Percentiles rank a stretch among this genome's conserved stretches.
Conservation (phyloP, 495 filamentous ascomycete species). For the Tuber brumale region DNA sequence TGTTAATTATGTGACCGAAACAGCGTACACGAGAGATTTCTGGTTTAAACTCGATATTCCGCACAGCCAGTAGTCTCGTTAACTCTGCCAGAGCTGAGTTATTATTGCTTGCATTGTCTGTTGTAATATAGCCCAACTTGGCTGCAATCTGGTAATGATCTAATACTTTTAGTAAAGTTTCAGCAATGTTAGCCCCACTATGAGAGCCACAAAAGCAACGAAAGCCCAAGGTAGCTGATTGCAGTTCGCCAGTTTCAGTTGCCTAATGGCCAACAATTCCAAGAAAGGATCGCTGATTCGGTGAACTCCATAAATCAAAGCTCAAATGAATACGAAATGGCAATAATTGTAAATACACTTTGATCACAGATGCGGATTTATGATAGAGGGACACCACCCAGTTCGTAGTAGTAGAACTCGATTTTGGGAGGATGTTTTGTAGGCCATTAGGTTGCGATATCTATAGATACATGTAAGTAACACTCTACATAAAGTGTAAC, state of each 20-base stretch:
- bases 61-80: not conserved
- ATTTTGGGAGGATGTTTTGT: not conserved
- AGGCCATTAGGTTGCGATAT: not conserved
- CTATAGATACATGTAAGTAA: not conserved
- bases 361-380: not conserved
- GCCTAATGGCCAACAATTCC: constrained; percentile 8
- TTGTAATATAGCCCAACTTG: not conserved
- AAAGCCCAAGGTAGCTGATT: not conserved
- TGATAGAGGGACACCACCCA: not conserved
- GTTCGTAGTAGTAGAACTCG: not conserved
- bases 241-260: not conserved
- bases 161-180: not conserved
- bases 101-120: constrained; percentile 3
- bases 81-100: not conserved
- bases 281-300: not conserved
- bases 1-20: constrained; percentile 5
- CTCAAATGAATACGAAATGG: not conserved
- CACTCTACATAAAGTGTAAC: not conserved
- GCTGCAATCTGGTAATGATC: not conserved
- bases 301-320: constrained; percentile 10
- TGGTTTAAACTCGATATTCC: not conserved
- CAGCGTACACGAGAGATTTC: not conserved
- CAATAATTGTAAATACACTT: not conserved
- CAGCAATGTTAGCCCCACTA: not conserved
- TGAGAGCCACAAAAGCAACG: not conserved